These are phyloP conservation scores for Setaria viridis DNA, from an alignment of 202 grass and related monocot genomes.

Conservation along the genomic window DNA sequence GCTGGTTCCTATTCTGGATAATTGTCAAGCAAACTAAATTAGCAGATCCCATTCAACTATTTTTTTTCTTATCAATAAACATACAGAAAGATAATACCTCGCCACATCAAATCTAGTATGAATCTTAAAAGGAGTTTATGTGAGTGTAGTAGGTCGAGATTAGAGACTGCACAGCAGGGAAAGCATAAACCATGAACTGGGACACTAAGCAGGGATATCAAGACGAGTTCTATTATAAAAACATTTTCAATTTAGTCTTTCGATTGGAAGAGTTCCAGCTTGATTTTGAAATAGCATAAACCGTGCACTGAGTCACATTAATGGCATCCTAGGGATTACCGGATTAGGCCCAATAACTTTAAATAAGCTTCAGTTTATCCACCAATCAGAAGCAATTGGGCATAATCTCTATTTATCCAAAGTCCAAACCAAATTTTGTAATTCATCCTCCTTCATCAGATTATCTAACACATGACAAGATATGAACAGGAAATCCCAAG, in stretches of 20 bases:
- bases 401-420: background rate
- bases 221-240: slow-evolving; percentile 9
- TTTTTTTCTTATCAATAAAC: background rate
- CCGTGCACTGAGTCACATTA: background rate
- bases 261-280: background rate
- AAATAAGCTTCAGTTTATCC: background rate
- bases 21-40: slow-evolving; percentile 31
- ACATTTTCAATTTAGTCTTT: background rate
- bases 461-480: background rate
- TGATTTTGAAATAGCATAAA: slow-evolving; percentile 5
- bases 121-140: background rate
- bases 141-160: background rate
- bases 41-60: slow-evolving; percentile 1
- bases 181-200: background rate
- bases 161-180: background rate
- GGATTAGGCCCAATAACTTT: slow-evolving; percentile 7
- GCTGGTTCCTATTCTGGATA: background rate
- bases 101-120: background rate
- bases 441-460: background rate
- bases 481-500: background rate
- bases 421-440: background rate
- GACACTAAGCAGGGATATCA: background rate
- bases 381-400: background rate
- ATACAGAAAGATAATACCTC: background rate
- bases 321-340: background rate